Evolutionary conservation across 306 rosid genomes (phyloP), one percentile per base, ranked within the genome.

Genomic region (Casuarina equisetifolia): DNA sequence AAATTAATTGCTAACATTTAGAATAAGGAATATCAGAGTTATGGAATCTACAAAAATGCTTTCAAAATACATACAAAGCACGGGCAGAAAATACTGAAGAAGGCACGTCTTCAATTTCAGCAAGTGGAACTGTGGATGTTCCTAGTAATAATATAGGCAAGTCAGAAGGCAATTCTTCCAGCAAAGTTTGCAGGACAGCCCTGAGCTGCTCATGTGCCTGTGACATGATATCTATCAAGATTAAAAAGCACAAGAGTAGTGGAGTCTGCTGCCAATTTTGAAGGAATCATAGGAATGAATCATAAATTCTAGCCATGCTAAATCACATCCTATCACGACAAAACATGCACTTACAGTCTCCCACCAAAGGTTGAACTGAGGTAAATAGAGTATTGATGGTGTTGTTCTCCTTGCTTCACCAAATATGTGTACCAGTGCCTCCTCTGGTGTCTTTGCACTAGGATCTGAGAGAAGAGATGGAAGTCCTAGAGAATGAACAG

Each of bases 391-490:
- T 76, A 95, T 91, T 45, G 99, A 92, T 45, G 99, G 99, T 9
- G 97, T 92, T 38, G 96, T 89, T 85, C 97, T 91, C 83, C 97
- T 91, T 55, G 99, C 97, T 89, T 95, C 99, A 76, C 99, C 89
- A 84, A 95, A 95, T 86, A 95, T 91, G 81, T 95, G 99, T 59
- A 95, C 99, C 80, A 95, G 73, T 2, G 98, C 98, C 86, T 95
- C 99, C 82, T 95, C 99, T 4, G 97, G 91, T 77, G 93, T 91
- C 90, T 95, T 95, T 73, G 99, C 99, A 91, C 99, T 95, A 16
- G 97, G 97, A 90, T 95, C 99, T 52, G 99, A 92, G 70, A 92
- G 90, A 73, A 95, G 92, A 73, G 99, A 91, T 64, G 97, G 93
- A 77, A 95, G 97, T 80, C 97, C 97, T 76, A 92, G 81, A 44